A percentile compares a stretch with the other conserved stretches of the same genome.
phyloP scores from a whole-genome alignment of 1,284 basidiomycete species.

The Apiotrichum siamense region DNA sequence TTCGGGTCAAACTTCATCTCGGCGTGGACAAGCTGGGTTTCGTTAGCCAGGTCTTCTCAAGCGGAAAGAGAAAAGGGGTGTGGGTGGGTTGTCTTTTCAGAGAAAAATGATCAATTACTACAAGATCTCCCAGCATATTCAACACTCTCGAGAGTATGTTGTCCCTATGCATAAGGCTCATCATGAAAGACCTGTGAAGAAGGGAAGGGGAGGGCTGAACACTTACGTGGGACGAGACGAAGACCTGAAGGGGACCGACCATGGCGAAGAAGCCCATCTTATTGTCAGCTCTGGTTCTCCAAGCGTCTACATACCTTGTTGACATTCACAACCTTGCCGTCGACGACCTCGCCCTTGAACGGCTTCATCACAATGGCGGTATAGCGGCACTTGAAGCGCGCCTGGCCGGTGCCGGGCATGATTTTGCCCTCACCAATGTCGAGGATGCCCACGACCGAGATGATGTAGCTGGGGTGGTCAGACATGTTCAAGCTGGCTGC shows the following conservation, averaged over 20 bases:
- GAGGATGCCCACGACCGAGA: slow-evolving; percentile 83
- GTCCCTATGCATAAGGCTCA: slow-evolving; percentile 41
- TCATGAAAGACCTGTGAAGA: slow-evolving; percentile 16
- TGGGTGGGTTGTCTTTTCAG: slow-evolving; percentile 24
- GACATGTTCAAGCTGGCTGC: too few relatives aligned
- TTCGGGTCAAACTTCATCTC: slow-evolving; percentile 90
- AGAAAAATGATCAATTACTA: slow-evolving; percentile 46
- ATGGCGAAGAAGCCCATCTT: slow-evolving; percentile 73
- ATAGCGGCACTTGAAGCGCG: slow-evolving; percentile 85
- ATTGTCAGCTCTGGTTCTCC: slow-evolving; percentile 48
- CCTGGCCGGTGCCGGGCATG: slow-evolving; percentile 83
- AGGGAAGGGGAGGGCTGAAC: neutral
- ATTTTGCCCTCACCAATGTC: slow-evolving; percentile 90
- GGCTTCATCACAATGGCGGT: slow-evolving; percentile 94
- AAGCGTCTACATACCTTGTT: slow-evolving; percentile 56
- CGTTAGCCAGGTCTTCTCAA: slow-evolving; percentile 10
- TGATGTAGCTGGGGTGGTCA: slow-evolving; percentile 66
- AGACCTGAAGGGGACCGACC: slow-evolving; percentile 85
- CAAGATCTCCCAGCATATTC: slow-evolving; percentile 48
- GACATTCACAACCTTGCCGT: slow-evolving; percentile 91
- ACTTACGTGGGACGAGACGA: slow-evolving; percentile 87
- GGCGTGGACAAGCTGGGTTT: slow-evolving; percentile 72
- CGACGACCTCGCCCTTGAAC: slow-evolving; percentile 98
- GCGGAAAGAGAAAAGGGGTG: slow-evolving; percentile 1
- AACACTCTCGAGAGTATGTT: slow-evolving; percentile 36